A percentile compares a stretch with the other conserved stretches of the same genome.
These are phyloP conservation scores for Saccharomyces cerevisiae DNA, from an alignment of 805 yeast species.

Conservation along the genomic window DNA sequence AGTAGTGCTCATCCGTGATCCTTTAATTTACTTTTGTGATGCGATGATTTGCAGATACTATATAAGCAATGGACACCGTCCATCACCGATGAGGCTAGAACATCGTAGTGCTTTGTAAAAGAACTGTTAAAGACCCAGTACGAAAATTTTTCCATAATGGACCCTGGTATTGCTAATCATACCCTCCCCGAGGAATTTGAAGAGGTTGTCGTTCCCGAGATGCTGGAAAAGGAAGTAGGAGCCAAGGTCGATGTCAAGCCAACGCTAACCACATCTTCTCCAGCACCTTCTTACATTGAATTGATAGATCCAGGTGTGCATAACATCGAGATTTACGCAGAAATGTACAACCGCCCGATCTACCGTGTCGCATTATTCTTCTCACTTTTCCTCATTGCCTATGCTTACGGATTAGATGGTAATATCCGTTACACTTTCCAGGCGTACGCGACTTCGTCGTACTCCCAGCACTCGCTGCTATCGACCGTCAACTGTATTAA, in stretches of 20 bases:
- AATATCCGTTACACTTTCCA: slow-evolving; percentile 38
- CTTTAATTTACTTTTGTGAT: background rate
- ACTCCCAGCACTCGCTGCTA: slow-evolving; percentile 40
- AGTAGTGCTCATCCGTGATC: background rate
- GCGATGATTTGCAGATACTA: background rate
- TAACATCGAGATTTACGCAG: slow-evolving; percentile 46
- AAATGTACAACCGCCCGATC: slow-evolving; percentile 38
- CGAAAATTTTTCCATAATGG: background rate
- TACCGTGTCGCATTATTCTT: slow-evolving; percentile 39
- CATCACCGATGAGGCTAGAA: background rate
- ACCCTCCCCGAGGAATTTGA: background rate
- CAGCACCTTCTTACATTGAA: background rate
- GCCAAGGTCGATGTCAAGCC: background rate
- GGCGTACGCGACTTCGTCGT: slow-evolving; percentile 44
- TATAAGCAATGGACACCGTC: background rate
- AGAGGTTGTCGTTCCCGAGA: background rate
- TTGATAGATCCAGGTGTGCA: slow-evolving; percentile 38
- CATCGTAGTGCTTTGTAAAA: too few relatives aligned
- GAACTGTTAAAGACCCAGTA: background rate
- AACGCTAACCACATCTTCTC: background rate
- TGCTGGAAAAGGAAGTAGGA: background rate
- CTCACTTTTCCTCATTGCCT: slow-evolving; percentile 46
- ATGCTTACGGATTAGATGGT: slow-evolving; percentile 52
- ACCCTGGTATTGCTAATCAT: background rate
- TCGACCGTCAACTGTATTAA: slow-evolving; percentile 46